Evolutionary conservation across 768 basidiomycete genomes (phyloP).

Genomic region (Trametes sanguinea): DNA sequence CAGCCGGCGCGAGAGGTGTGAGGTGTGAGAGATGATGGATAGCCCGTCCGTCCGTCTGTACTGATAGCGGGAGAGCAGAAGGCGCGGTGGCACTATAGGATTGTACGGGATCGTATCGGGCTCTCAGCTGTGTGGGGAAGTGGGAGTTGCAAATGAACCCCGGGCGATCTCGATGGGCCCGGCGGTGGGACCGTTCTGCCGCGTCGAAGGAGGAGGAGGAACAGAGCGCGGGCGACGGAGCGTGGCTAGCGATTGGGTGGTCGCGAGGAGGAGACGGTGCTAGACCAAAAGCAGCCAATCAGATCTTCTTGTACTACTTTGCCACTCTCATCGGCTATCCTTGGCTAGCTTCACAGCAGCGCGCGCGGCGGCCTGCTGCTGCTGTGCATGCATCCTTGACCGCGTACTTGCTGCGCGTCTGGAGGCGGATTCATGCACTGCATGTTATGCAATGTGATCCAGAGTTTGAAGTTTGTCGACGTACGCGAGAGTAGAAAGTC

Average conservation of each 20-base stretch:
- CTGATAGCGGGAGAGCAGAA: not conserved
- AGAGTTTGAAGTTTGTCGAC: not conserved
- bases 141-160: not conserved
- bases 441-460: not conserved
- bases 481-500: not conserved
- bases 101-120: not conserved
- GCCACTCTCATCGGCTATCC: not conserved
- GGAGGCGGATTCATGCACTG: too few relatives aligned
- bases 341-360: not conserved
- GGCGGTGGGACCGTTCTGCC: conserved; percentile 4
- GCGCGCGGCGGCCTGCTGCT: not conserved
- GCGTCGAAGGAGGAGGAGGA: conserved; percentile 1
- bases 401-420: too few relatives aligned
- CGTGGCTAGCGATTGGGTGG: conserved; percentile 8
- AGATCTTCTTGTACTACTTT: conserved; percentile 2
- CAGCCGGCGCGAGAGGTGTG: not conserved
- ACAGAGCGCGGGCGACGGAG: not conserved
- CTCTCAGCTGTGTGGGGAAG: not conserved
- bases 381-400: not conserved
- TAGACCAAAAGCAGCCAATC: conserved; percentile 1
- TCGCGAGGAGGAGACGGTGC: not conserved
- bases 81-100: not conserved
- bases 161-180: conserved; percentile 3
- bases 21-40: not conserved
- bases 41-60: not conserved